Base-by-base conservation (phyloP, 2,329 filamentous ascomycete species). In the Fusarium pilosicola region DNA sequence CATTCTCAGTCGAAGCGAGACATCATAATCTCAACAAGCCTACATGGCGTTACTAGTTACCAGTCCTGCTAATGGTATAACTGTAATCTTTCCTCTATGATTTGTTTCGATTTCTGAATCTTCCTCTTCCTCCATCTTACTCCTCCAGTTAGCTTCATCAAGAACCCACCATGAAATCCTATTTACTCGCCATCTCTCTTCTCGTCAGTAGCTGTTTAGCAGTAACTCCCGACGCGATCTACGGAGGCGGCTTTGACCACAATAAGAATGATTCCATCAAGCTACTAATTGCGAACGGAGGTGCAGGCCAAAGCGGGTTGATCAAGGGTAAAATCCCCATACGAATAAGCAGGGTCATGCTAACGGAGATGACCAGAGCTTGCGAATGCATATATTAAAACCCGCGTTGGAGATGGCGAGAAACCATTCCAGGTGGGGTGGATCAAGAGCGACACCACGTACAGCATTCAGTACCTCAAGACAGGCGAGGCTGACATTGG, bases 361-460 rank as follows among this genome's bases (percentile, higher is more conserved):
- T 56, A 36, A 20, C 13, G 17, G 2, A 13, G 4, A 24, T 10
- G 17, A 5, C 5, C 26, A 80, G 79, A 69, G 20, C 74, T 80
- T 26, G 75, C 79, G 24, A 61, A 80, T 32, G 74, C 74, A 11
- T 80, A 77, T 44, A 80, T 80, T 65, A 70, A 77, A 34, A 44
- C 74, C 7, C 59, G 65, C 6, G 71, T 78, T 3, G 30, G 58
- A 7, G 59, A 55, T 3, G 78, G 76, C 20, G 56, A 51, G 7
- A 38, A 70, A 6, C 79, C 80, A 1, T 86, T 87, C 76, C 76
- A 78, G 17, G 81, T 86, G 11, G 85, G 80, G 26, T 87, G 85
- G 85, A 82, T 84, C 58, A 81, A 82, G 48, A 83, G 82, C 41
- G 85, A 86, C 65, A 86, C 85, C 1, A 85, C 83, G 1, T 81